These are phyloP conservation scores for Wilcoxina mikolae DNA, from an alignment of 495 filamentous ascomycete genomes.

Conservation along the genomic window DNA sequence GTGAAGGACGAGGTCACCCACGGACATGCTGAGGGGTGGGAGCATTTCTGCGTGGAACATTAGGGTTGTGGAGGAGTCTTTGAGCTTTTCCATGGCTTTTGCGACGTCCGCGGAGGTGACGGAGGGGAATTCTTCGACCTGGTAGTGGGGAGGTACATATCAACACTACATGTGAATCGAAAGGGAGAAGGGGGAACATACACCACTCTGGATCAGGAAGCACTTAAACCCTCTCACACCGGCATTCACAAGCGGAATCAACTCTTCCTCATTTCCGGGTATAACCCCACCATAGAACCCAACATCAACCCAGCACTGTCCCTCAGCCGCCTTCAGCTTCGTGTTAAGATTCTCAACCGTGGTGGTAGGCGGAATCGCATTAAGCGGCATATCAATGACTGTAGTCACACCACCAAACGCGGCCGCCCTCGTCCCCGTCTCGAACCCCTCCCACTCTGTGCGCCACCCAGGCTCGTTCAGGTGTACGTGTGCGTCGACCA, in stretches of 20 bases:
- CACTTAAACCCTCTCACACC: slow-evolving; percentile 96
- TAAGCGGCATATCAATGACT: slow-evolving; percentile 94
- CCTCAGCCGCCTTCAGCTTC: slow-evolving; percentile 71
- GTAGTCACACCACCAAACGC: slow-evolving; percentile 97
- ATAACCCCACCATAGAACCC: slow-evolving; percentile 96
- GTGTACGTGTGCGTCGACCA: slow-evolving; percentile 96
- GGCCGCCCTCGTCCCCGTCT: slow-evolving; percentile 80
- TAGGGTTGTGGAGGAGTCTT: slow-evolving; percentile 60
- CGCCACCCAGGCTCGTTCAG: slow-evolving; percentile 84
- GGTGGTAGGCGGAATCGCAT: slow-evolving; percentile 92
- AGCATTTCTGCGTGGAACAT: slow-evolving; percentile 99
- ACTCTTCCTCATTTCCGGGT: slow-evolving; percentile 69
- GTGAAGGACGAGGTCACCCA: slow-evolving; percentile 60
- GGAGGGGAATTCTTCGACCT: slow-evolving; percentile 93
- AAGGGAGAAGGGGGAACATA: slow-evolving; percentile 35
- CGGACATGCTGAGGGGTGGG: slow-evolving; percentile 67
- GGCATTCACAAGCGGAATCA: slow-evolving; percentile 64
- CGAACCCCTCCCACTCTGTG: slow-evolving; percentile 98
- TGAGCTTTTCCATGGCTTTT: slow-evolving; percentile 62
- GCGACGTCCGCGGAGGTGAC: slow-evolving; percentile 66
- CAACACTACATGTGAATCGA: no score
- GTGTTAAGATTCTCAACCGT: slow-evolving; percentile 67
- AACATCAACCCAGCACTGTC: slow-evolving; percentile 96
- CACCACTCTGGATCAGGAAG: slow-evolving; percentile 91
- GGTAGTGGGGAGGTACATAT: no score